Base-by-base conservation (phyloP, 163 green algal species). In the Scenedesmus sp. region DNA sequence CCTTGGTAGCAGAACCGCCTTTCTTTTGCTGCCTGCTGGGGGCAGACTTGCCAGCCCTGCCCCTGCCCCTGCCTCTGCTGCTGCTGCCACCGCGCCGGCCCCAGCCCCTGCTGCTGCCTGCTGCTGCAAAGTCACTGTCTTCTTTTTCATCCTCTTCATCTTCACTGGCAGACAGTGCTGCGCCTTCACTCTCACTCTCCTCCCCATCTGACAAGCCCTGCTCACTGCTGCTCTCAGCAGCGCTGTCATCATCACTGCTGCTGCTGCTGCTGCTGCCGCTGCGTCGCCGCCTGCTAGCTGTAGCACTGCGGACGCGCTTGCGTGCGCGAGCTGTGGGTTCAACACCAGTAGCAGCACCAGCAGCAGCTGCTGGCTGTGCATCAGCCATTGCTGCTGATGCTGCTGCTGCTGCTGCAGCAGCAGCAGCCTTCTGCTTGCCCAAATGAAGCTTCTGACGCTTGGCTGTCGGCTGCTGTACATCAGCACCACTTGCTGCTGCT, bases 231-330 rank as follows among this genome's bases (percentile, higher is more conserved):
- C 26, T 55, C 26, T 82, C 74, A n/a, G n/a, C 84, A 77, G 26
- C 9, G n/a, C 52, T 56, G 86, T 15, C 56, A n/a, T 86, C 12
- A 26, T 84, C 86, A 70, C 16, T 70, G 86, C 52, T 79, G 67
- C 86, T 84, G 86, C 86, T 70, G 86, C 86, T 84, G 86, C 67
- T 23, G 52, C 86, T n/a, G 2, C 20, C 86, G n/a, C 67, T 73
- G 54, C 55, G 4, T 1, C 15, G 8, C 6, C 77, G 13, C 77
- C 77, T 60, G 6, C 26, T 60, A 0, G 77, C 77, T 16, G 77
- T 34, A 12, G 46, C 46, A 57, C 46, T 59, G 46, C 13, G 34
- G 3, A 9, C 77, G 46, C 77, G 46, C 76, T 55, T 8, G 76
- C 10, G 9, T 0, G 26, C 23, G 0, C 26, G 46, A 0, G 1